phyloP scores from a whole-genome alignment of 805 yeast genomes.

The Kuraishia borneana region DNA sequence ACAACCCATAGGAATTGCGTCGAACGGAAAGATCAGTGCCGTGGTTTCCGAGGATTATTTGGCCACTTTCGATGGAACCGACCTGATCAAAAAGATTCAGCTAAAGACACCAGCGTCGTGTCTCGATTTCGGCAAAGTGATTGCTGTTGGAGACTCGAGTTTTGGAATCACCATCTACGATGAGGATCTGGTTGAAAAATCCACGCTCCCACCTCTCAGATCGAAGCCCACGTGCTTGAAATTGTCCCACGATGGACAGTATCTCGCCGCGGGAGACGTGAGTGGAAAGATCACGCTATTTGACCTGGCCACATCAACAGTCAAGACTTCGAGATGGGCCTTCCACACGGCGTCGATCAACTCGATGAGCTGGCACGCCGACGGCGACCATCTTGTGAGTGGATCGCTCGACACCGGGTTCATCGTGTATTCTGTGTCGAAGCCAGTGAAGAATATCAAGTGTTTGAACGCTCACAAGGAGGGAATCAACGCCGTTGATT shows the following conservation, averaged over 20 bases:
- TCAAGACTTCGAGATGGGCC: slow-evolving; percentile 87
- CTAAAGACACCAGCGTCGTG: slow-evolving; percentile 32
- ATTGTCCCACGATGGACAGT: slow-evolving; percentile 59
- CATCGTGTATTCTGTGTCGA: slow-evolving; percentile 66
- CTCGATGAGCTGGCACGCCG: slow-evolving; percentile 69
- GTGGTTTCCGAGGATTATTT: slow-evolving; percentile 34
- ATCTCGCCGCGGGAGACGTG: slow-evolving; percentile 76
- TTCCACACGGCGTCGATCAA: slow-evolving; percentile 82
- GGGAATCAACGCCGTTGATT: slow-evolving; percentile 67
- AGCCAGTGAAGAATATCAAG: slow-evolving; percentile 71
- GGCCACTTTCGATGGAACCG: slow-evolving; percentile 12
- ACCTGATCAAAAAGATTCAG: slow-evolving; percentile 13
- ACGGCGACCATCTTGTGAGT: slow-evolving; percentile 61
- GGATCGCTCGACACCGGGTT: slow-evolving; percentile 80
- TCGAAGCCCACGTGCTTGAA: slow-evolving; percentile 52
- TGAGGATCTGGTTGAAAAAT: slow-evolving; percentile 5
- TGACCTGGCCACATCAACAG: slow-evolving; percentile 35
- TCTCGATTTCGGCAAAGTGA: slow-evolving; percentile 26
- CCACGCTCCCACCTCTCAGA: slow-evolving; percentile 32
- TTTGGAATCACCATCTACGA: slow-evolving; percentile 29
- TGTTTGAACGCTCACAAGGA: slow-evolving; percentile 74
- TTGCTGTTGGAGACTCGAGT: slow-evolving; percentile 39
- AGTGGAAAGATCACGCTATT: slow-evolving; percentile 80
- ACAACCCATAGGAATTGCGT: slow-evolving; percentile 39
- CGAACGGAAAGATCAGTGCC: slow-evolving; percentile 23